A percentile compares a stretch with the other conserved stretches of the same genome.
Conservation (phyloP, 352 stramenopile species). For the Peronospora belbahrii region DNA sequence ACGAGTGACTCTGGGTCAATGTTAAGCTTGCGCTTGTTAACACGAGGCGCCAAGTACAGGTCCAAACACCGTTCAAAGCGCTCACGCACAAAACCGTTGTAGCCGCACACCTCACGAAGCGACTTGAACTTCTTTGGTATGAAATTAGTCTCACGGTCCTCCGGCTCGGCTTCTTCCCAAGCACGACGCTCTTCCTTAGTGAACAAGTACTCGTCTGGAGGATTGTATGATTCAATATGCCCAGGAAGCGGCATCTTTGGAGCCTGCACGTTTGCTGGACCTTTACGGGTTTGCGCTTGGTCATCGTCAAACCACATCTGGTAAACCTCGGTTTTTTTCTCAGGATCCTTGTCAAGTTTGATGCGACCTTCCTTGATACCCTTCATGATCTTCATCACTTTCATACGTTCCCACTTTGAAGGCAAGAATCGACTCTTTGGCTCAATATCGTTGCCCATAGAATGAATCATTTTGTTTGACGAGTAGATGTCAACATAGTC, state of each 20-base stretch:
- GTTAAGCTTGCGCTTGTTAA: conserved; percentile 94
- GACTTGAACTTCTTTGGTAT: conserved; percentile 96
- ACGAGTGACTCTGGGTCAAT: conserved; percentile 96
- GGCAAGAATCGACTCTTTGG: conserved; percentile 93
- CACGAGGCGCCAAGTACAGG: conserved; percentile 96
- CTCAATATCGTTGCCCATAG: conserved; percentile 81
- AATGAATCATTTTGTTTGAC: conserved; percentile 83
- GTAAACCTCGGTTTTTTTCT: conserved; percentile 88
- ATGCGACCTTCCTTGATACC: conserved; percentile 95
- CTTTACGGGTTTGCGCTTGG: conserved; percentile 84
- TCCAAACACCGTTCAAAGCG: conserved; percentile 99
- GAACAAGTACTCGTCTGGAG: conserved; percentile 97
- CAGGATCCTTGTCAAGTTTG: conserved; percentile 85
- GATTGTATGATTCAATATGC: conserved; percentile 98
- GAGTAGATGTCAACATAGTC: conserved; percentile 89
- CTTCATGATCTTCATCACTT: conserved; percentile 95
- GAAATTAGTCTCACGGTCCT: conserved; percentile 95
- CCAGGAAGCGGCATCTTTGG: conserved; percentile 96
- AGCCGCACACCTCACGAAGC: conserved; percentile 93
- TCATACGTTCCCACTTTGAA: conserved; percentile 97
- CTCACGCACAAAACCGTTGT: conserved; percentile 95
- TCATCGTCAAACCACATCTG: conserved; percentile 91
- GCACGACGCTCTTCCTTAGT: conserved; percentile 93
- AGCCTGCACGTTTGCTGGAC: conserved; percentile 93
- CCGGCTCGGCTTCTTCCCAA: conserved; percentile 92